Base-by-base conservation (phyloP, 2,329 filamentous ascomycete genomes). In the Aureobasidium sp. region DNA sequence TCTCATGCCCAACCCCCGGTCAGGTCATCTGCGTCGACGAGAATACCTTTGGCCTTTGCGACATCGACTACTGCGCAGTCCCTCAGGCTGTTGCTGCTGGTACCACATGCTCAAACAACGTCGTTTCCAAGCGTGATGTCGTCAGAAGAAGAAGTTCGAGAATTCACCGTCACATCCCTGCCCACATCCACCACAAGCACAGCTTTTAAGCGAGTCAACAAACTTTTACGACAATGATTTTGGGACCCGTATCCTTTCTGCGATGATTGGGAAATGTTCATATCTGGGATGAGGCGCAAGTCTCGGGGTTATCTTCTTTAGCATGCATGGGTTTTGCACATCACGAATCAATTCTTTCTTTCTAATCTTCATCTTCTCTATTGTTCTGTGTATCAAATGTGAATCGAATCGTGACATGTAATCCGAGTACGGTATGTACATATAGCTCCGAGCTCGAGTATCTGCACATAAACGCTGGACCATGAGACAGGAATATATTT, bases 11-110 rank as follows among this genome's bases (percentile, higher is more conserved):
- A 15, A 71, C 66, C 41, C 71, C 76, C 9, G 77, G 77, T 25
- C 69, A 67, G 30, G 66, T 80, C 49, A 69, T 79, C 61, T 80
- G 78, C 70, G 75, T 78, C 39, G 75, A 75, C 55, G 65, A 61
- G 53, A 69, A 65, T 42, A 70, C 74, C 30, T 80, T 76, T 61
- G 78, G 77, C 36, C 69, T 79, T 39, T 79, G 77, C 73, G 71
- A 78, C 70, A 69, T 66, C 34, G 66, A 72, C 57, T 72, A 74
- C 49, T 76, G 69, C 62, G 77, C 75, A 5, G 69, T 78, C 39
- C 65, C 73, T 7, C 73, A 76, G 64, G 65, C 69, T 37, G 71
- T 79, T 32, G 73, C 77, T 10, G 66, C 69, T 25, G 78, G 77
- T 41, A 79, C 74, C 50, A 65, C 67, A 7, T 80, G 78, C 70